Conservation (phyloP, 108 stramenopile genomes). For the Mediolabrus comicus region DNA sequence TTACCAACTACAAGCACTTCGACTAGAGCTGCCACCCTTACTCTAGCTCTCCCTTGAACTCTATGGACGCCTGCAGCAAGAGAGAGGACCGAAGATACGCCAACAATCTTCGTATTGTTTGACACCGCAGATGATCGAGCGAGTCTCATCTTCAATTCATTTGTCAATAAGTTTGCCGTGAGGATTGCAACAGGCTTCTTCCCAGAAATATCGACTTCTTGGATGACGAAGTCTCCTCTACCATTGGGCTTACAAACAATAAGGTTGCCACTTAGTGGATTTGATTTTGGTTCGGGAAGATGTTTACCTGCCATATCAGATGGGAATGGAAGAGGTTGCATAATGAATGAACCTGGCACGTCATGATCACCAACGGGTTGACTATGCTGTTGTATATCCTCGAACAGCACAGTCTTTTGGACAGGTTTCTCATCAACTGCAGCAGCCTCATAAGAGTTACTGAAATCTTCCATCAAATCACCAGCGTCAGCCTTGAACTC, state of each 20-base stretch:
- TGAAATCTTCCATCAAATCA: constrained; percentile 5
- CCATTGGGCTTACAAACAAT: constrained; percentile 45
- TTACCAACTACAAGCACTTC: constrained; percentile 40
- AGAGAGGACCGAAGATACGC: constrained; percentile 52
- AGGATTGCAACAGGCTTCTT: constrained; percentile 29
- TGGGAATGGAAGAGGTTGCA: constrained; percentile 10
- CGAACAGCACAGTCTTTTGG: constrained; percentile 2
- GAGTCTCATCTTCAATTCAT: constrained; percentile 59
- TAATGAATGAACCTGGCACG: constrained; percentile 21
- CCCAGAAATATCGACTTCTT: constrained; percentile 42
- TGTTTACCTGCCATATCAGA: not conserved
- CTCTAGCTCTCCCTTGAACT: constrained; percentile 46
- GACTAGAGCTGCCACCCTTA: constrained; percentile 67
- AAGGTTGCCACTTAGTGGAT: constrained; percentile 75
- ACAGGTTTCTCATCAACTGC: not conserved
- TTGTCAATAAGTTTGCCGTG: constrained; percentile 46
- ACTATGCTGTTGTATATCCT: not conserved
- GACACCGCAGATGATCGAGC: constrained; percentile 5
- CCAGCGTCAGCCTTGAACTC: not conserved
- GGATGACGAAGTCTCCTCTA: constrained; percentile 39
- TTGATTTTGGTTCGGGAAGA: constrained; percentile 42
- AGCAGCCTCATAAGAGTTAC: constrained; percentile 1
- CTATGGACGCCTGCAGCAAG: constrained; percentile 69
- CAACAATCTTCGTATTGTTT: constrained; percentile 42
- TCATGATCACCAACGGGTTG: not conserved